phyloP scores from a whole-genome alignment of 2,329 filamentous ascomycete species.

The Cercospora janseana region DNA sequence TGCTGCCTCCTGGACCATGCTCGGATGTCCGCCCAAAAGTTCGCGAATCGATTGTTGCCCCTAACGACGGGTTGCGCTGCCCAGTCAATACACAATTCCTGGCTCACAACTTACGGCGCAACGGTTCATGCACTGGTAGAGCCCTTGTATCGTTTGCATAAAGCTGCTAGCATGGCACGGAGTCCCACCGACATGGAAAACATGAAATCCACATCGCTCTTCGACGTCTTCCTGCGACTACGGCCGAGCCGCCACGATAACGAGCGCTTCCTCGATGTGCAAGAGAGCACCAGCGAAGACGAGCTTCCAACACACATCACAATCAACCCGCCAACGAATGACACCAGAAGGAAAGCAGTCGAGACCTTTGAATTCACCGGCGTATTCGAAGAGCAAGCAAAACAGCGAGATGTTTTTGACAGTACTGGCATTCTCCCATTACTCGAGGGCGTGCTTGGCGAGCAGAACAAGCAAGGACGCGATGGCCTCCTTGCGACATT shows the following conservation, averaged over 20 bases:
- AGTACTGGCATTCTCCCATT: constrained; percentile 72
- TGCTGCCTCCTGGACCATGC: not conserved
- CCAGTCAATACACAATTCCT: constrained; percentile 1
- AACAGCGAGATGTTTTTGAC: constrained; percentile 83
- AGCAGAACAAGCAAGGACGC: constrained; percentile 70
- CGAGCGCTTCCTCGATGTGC: constrained; percentile 78
- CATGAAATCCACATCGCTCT: constrained; percentile 54
- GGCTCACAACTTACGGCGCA: not conserved
- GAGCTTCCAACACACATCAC: constrained; percentile 51
- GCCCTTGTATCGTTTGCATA: constrained; percentile 19
- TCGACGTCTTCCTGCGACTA: constrained; percentile 87
- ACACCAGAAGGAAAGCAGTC: constrained; percentile 77
- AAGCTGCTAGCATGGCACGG: constrained; percentile 7
- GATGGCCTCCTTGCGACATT: constrained; percentile 89
- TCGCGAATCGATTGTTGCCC: constrained; percentile 16
- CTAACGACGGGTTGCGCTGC: not conserved
- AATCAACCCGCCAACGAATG: constrained; percentile 66
- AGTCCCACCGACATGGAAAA: constrained; percentile 26
- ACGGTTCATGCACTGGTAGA: constrained; percentile 5
- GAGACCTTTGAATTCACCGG: constrained; percentile 93
- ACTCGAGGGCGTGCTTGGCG: constrained; percentile 76
- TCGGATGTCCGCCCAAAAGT: constrained; percentile 3
- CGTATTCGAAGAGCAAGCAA: constrained; percentile 84
- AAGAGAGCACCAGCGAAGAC: constrained; percentile 46
- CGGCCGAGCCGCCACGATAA: constrained; percentile 47